Base-by-base conservation (phyloP, 225 moss, liverwort and hornwort genomes). In the Physcomitrellopsis africana region DNA sequence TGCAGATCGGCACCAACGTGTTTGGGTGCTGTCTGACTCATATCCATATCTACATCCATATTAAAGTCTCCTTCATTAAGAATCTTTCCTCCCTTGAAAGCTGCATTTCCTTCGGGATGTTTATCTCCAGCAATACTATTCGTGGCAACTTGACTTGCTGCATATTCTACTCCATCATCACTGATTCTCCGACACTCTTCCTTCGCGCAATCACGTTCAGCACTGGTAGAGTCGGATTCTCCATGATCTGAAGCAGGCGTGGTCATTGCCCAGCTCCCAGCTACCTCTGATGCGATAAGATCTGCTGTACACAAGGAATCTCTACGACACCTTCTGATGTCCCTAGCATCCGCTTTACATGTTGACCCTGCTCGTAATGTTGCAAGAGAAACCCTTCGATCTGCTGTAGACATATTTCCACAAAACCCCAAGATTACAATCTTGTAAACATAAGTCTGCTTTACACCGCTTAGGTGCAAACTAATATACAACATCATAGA, bases 81-180 rank as follows among this genome's bases (percentile, higher is more conserved):
- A 58, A 5, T 7, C 62, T 72, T 84, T 11, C 59, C 81, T 73
- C 79, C 85, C 41, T 73, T 66, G 45, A 58, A 59, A 53, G 68
- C 66, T 56, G 60, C 27, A 19, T 32, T 76, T 13, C 42, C 80
- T 29, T 82, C 80, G 1, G 58, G 69, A 16, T 69, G 71, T 61
- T 69, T 88, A 27, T 85, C 87, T 70, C 80, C 82, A 48, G 77
- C 60, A 15, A 86, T 20, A 37, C 43, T 60, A 54, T 83, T 89
- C 23, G 88, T 89, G 64, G 89, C 89, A 42, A 89, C 89, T 81
- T 89, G 89, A 57, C 89, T 89, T 7, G 81, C 83, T 11, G 81
- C 77, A 55, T 59, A 83, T 18, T 83, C 79, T 12, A 71, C 83
- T 71, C 67, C 85, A 80, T 82, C 84, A 63, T 88, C 88, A 59